phyloP scores from a whole-genome alignment of 768 basidiomycete genomes.

The Podaxis sp. region DNA sequence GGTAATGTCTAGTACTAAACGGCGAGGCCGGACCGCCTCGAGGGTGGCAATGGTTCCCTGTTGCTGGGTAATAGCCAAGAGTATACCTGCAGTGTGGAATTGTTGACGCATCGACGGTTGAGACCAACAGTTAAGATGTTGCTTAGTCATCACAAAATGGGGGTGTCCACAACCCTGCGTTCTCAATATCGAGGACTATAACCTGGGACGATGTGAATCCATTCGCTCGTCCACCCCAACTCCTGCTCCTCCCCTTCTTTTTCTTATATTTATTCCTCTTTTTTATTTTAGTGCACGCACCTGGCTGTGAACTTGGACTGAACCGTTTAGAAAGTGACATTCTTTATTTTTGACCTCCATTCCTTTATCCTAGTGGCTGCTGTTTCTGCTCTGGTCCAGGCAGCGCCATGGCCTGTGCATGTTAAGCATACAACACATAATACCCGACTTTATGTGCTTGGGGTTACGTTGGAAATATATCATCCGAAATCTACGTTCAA shows the following conservation, averaged over 20 bases:
- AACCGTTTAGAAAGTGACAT: neutral
- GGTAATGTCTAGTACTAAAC: too few species aligned
- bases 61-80: too few species aligned
- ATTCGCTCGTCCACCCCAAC: neutral
- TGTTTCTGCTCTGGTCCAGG: conserved; percentile 5
- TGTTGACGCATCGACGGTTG: too few species aligned
- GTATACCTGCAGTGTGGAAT: neutral
- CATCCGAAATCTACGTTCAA: conserved; percentile 18
- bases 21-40: too few species aligned
- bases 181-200: neutral
- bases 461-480: conserved; percentile 15
- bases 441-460: conserved; percentile 9
- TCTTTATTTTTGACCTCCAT: neutral
- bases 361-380: neutral
- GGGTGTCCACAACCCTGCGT: neutral
- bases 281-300: neutral
- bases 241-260: neutral
- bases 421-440: conserved; percentile 15
- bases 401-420: conserved; percentile 14
- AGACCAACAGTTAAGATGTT: too few species aligned
- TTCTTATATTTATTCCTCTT: neutral
- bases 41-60: too few species aligned
- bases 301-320: neutral
- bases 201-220: neutral
- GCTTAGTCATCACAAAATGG: neutral